Base-by-base conservation (phyloP, 768 basidiomycete species). In the Kwoniella sp. region DNA sequence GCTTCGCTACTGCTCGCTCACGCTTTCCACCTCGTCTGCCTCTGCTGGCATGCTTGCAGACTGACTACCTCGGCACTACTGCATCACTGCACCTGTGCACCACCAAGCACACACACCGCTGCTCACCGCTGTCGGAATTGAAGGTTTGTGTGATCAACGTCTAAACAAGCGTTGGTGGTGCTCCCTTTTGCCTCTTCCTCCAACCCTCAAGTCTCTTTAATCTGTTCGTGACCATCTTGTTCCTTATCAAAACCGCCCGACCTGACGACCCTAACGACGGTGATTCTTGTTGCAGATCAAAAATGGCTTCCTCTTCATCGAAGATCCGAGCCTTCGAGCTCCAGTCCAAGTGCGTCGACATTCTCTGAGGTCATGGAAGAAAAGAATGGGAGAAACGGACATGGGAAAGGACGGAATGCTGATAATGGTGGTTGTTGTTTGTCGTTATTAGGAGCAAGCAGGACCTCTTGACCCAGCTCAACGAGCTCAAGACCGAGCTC, bases 401-500 rank as follows among this genome's bases (percentile, higher is more conserved):
- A 26, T 38, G n/a, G 17, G 8, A 52, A 23, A 34, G 26, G 56
- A 47, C 13, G 45, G 12, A 28, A 48, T 52, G 52, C 61, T 58
- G 56, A 63, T 62, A 52, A 22, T 56, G n/a, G 15, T 55, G 13
- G 45, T 52, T 34, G 11, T 2, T 38, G 37, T 25, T 45, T 45
- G 29, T n/a, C 17, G 41, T 45, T 20, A 34, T 29, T 29, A 55
- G 93, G 88, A 91, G 90, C 70, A 97, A 96, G 86, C 91, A 89
- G 84, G 95, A 97, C 87, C 89, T 98, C 85, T 84, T 87, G 72
- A 94, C 94, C 84, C 92, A 96, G 83, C 87, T 98, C 67, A 82
- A 82, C 57, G 96, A 98, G 83, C 87, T 99, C 84, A 97, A 93
- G 89, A 87, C 84, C 67, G 96, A 99, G 87, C 90, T 98, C 76